phyloP scores from a whole-genome alignment of 352 stramenopile species.

The Phytophthora capsici region DNA sequence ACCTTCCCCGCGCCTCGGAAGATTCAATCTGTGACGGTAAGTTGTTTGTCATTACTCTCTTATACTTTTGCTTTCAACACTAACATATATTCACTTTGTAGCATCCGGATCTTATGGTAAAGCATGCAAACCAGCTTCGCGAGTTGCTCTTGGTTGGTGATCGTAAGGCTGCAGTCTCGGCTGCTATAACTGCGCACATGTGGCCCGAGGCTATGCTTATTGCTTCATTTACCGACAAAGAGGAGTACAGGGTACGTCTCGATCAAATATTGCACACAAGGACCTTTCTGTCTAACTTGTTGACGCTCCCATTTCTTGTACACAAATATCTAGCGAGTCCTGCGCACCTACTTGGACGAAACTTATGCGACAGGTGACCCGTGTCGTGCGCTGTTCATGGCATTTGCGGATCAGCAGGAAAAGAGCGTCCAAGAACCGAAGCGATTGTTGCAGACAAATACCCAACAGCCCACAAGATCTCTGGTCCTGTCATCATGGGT shows the following conservation, averaged over 20 bases:
- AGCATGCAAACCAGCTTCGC: conserved; percentile 64
- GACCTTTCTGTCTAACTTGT: conserved; percentile 3
- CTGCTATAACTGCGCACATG: conserved; percentile 84
- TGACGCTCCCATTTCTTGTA: conserved; percentile 1
- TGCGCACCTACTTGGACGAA: conserved; percentile 78
- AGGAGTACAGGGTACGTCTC: conserved; percentile 75
- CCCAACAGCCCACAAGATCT: conserved; percentile 44
- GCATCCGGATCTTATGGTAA: conserved; percentile 57
- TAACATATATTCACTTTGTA: conserved; percentile 28
- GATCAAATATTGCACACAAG: neutral
- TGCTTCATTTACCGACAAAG: conserved; percentile 84
- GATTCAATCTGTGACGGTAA: conserved; percentile 47
- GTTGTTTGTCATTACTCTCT: conserved; percentile 4
- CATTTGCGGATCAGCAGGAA: conserved; percentile 85
- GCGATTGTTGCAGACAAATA: conserved; percentile 58
- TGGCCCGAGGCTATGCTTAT: conserved; percentile 91
- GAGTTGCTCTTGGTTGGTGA: conserved; percentile 81
- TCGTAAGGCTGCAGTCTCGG: conserved; percentile 73
- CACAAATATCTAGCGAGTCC: conserved; percentile 49
- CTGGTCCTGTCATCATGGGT: conserved; percentile 78
- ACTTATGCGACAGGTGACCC: conserved; percentile 82
- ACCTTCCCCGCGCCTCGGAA: conserved; percentile 58
- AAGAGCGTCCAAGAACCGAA: conserved; percentile 87
- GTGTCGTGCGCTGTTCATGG: conserved; percentile 78
- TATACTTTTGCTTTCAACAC: neutral